Base-by-base conservation (phyloP, 176 grass and related monocot genomes). In the Cymbopogon citratus region DNA sequence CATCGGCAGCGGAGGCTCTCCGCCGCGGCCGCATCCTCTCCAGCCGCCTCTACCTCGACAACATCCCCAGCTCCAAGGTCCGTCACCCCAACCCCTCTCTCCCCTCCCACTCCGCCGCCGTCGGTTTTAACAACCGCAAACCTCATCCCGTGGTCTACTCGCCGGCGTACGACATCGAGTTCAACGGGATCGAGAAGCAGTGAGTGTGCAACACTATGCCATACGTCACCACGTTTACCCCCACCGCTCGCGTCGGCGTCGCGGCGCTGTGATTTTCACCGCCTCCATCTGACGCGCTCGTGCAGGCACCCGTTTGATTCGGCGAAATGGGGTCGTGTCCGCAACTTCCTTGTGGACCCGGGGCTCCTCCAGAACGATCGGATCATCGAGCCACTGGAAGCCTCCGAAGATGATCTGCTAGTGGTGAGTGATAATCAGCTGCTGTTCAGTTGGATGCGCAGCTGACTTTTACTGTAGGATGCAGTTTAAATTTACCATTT, bases 221-320 rank as follows among this genome's bases (percentile, higher is more conserved):
- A 1, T 54, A 4, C 11, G 12, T 24, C 49, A 12, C 52, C 52
- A 25, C 28, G 28, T 5, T 59, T 39, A 9, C 15, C 0, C 21
- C 28, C 5, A 15, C 25, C 48, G 14, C 66, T 6, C 51, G 15
- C 16, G 19, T 41, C 48, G 31, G 15, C 16, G 19, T 41, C 48
- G 31, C 34, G 10, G 11, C 51, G 35, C 36, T 28, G 35, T 45
- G 0, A 15, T 27, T 29, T 18, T 18, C 54, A 24, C 36, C 74
- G 75, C n/a, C n/a, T 3, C 12, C 1, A 38, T 33, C 60, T 66
- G 5, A 66, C 27, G 61, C 18, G 3, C 62, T 24, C 41, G 43
- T 85, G 69, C 63, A 94, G 80, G 86, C 91, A 94, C 66, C 92
- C 88, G 39, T 94, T 94, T 75, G 92, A 94, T 87, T 94, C 88